Evolutionary conservation across 2,329 filamentous ascomycete species (phyloP).

Genomic region (Colletotrichum liriopes): DNA sequence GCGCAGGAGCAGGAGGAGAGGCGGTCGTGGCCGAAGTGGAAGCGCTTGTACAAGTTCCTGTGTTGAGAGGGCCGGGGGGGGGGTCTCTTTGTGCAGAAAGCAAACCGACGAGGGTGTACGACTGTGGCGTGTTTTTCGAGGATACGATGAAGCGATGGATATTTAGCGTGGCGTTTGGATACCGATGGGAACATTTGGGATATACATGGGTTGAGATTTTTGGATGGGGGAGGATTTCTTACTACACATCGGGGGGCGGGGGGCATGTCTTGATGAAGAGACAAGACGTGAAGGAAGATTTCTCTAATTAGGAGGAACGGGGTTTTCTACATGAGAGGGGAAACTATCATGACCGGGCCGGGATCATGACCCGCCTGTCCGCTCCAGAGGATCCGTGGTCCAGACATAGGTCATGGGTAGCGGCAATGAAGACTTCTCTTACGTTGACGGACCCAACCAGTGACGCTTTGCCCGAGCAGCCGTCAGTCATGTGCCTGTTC

Average conservation of each 20-base stretch:
- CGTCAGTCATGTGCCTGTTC: neutral
- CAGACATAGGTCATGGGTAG: neutral
- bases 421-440: neutral
- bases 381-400: neutral
- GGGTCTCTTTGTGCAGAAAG: neutral
- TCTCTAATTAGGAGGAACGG: neutral
- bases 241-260: neutral
- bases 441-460: neutral
- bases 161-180: constrained; percentile 9
- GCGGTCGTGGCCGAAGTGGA: constrained; percentile 82
- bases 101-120: neutral
- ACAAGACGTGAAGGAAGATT: neutral
- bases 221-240: neutral
- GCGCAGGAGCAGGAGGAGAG: constrained; percentile 85
- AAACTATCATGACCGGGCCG: neutral
- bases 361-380: neutral
- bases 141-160: constrained; percentile 5
- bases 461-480: neutral
- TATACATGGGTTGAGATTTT: neutral
- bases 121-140: neutral
- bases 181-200: neutral
- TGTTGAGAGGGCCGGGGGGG: constrained; percentile 63
- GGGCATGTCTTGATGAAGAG: neutral
- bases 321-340: neutral
- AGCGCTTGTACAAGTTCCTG: constrained; percentile 80